Evolutionary conservation across 1,139 yeast species (phyloP).

Genomic region (Pichia sp.): DNA sequence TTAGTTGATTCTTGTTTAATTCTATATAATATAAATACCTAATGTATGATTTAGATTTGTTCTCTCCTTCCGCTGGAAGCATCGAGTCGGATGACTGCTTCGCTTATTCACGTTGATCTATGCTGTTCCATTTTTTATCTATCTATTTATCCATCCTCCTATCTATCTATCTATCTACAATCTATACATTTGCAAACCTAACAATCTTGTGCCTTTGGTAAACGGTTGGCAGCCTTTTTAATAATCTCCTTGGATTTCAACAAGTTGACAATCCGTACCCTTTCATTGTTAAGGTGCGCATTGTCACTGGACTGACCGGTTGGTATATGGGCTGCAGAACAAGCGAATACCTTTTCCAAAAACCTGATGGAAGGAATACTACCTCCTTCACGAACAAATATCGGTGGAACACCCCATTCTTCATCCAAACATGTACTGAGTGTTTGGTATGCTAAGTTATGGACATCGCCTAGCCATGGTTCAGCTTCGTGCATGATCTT

Average conservation of each 20-base stretch:
- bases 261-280: constrained; percentile 72
- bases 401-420: constrained; percentile 58
- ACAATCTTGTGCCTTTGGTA: constrained; percentile 1
- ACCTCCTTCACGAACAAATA: constrained; percentile 92
- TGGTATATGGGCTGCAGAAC: constrained; percentile 93
- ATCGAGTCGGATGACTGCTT: not conserved
- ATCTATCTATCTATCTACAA: not conserved
- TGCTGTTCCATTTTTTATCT: not conserved
- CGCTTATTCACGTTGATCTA: too few species aligned
- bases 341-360: constrained; percentile 73
- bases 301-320: constrained; percentile 95
- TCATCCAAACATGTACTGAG: constrained; percentile 57
- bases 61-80: not conserved
- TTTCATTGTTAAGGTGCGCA: constrained; percentile 88
- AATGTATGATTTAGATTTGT: constrained; percentile 12
- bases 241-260: constrained; percentile 69
- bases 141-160: not conserved
- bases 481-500: constrained; percentile 79
- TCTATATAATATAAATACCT: constrained; percentile 9
- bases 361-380: constrained; percentile 88
- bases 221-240: constrained; percentile 37
- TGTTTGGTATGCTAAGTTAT: constrained; percentile 64
- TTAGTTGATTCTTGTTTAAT: constrained; percentile 3
- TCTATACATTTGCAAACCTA: not conserved
- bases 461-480: constrained; percentile 92